Base-by-base conservation (phyloP, 1,284 basidiomycete genomes). In the Caloboletus inedulis region DNA sequence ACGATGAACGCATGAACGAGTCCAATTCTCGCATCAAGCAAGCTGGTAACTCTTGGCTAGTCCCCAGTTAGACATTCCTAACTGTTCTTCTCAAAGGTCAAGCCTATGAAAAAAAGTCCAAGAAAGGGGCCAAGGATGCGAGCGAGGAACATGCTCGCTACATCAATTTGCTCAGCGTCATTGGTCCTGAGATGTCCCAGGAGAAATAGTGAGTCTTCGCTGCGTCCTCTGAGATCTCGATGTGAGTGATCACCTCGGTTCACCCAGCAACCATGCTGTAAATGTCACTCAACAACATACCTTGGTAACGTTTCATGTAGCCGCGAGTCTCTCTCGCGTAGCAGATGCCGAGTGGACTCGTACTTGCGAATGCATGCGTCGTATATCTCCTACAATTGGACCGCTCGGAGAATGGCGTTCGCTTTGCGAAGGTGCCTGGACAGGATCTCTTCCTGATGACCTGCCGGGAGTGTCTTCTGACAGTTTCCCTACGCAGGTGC, bases 291-390 rank as follows among this genome's bases (percentile, higher is more conserved):
- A 85, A 62, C 75, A 78, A 40, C 85, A 89, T 57, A 75, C 74
- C 4, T 60, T 75, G 2, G 79, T 80, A 0, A 82, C 82, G 3
- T 83, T 81, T 52, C 77, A 67, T 52, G 74, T 88, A 12, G 85
- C 86, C 2, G 80, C 82, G 0, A 79, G 75, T 53, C 72, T 90
- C 12, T 77, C 84, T 16, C 77, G 85, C 31, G 71, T 90, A 16
- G 87, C 87, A 2, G 88, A 91, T 55, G 82, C 83, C 2, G 85
- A 89, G 70, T 91, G 89, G 88, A 62, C 78, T 31, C 80, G 81
- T 34, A 72, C 79, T n/a, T 87, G 84, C 58, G 88, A 90, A 71
- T 75, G 75, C 23, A 78, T 90, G 19, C 78, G 87, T 31, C 74
- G 81, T 8, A 80, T 81, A 60, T 78, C 84, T 16, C 81, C 85